Base-by-base conservation (phyloP, 192 early-diverging fungal genomes). In the Entrophospora sp. region DNA sequence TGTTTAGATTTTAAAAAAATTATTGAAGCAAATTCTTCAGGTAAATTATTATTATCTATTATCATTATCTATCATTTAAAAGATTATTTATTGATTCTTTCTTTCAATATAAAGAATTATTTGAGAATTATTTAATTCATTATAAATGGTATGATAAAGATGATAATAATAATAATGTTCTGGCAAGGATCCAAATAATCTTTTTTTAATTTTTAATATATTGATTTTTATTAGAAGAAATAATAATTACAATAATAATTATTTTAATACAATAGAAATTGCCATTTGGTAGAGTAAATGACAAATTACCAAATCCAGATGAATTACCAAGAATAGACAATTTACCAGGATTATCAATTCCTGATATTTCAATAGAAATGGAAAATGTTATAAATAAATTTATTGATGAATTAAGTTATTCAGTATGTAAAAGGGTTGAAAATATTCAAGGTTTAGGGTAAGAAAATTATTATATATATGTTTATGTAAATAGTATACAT, bases 1-100 rank as follows among this genome's bases (percentile, higher is more conserved):
- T 82, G 81, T 42, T 46, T 94, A 36, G 75, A 89, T 57, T 48
- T 87, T 58, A 35, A 52, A 20, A 40, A 75, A 49, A 64, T 57
- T n/a, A 12, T 49, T 14, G 60, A 56, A 61, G 9, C 46, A 3
- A 32, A 20, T 45, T 43, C 18, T 5, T 55, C 6, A 38, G 48
- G 64, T 66, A 28, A 30, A n/a, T 32, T 45, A 20, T 1, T 45
- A 24, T 10, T 45, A 10, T 32, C 16, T 34, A 25, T 34, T 60
- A 36, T 24, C 12, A 27, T 58, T 16, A 58, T 36, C 5, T 58
- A 22, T 58, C 16, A n/a, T 58, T 7, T 8, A 20, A 18, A 35
- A 24, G 25, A 22, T 30, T 10, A 55, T 18, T 58, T 8, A 58
- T 38, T 24, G 4, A 24, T 44, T 24, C n/a, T 51, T 49, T 52